These are phyloP conservation scores for Claviceps digitariae DNA, from an alignment of 2,329 filamentous ascomycete species.

Conservation along the genomic window DNA sequence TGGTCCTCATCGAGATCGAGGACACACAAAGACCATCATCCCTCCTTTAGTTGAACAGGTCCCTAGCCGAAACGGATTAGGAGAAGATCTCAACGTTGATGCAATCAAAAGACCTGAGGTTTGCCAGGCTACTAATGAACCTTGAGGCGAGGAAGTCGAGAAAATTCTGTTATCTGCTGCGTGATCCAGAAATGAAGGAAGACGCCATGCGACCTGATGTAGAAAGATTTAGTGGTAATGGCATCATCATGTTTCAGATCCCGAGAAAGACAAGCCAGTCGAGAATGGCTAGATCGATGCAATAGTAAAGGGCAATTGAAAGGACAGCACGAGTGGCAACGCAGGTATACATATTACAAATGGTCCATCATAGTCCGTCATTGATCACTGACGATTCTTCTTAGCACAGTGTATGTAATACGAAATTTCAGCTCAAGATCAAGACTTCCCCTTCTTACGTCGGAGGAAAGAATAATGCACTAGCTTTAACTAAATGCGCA, in stretches of 20 bases:
- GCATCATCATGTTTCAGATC: constrained; percentile 3
- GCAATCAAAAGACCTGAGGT: background rate
- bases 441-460: constrained; percentile 57
- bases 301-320: constrained; percentile 32
- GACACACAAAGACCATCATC: background rate
- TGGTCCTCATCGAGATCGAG: background rate
- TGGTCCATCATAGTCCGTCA: background rate
- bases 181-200: constrained; percentile 20
- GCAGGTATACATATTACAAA: constrained; percentile 1
- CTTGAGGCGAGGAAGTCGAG: background rate
- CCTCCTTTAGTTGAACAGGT: background rate
- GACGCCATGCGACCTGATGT: constrained; percentile 33
- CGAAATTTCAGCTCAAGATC: constrained; percentile 46
- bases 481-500: constrained; percentile 22
- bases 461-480: constrained; percentile 50
- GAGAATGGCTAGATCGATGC: constrained; percentile 38
- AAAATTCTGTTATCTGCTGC: background rate
- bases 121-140: background rate
- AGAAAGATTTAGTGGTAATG: constrained; percentile 15
- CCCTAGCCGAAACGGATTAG: background rate
- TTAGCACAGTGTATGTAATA: constrained; percentile 32
- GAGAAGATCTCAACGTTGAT: background rate
- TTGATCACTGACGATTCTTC: constrained; percentile 7
- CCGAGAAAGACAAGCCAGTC: constrained; percentile 23
- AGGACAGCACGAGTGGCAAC: background rate